Base-by-base conservation (phyloP, 192 early-diverging fungal genomes). In the Coemansia sp. region DNA sequence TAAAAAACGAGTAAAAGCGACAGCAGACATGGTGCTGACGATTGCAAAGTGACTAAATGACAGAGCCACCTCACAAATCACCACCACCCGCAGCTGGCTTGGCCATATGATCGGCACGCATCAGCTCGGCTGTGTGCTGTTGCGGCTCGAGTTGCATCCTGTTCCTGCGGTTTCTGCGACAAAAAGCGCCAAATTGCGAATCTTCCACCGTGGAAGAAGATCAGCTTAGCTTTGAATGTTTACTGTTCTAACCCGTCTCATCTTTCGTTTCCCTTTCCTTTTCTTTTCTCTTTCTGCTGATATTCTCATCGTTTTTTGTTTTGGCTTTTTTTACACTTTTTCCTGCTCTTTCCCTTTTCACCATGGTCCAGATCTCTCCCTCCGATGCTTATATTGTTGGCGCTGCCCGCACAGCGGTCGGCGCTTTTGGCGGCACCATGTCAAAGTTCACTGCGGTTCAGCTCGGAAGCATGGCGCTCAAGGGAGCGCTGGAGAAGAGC, bases 371-470 rank as follows among this genome's bases (percentile, higher is more conserved):
- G 58, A 68, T 74, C 22, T 64, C 56, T 55, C 38, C 55, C n/a
- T 55, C 66, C 42, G 72, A 66, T 73, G 96, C 93, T 64, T 98
- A 92, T 72, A 96, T 98, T 76, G 91, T 93, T 56, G 90, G 94
- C 61, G 85, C 90, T 56, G 91, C 87, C 38, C 91, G 96, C 73
- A 98, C 96, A 5, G 92, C 96, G 40, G 85, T 97, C 62, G 96
- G 95, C 56, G 87, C 90, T 32, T 96, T 97, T 82, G 91, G 91
- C 52, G 95, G 96, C 18, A 90, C 92, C 2, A 86, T 98, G 18
- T 81, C 94, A 31, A 88, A 92, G 34, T 84, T 97, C 61, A 74
- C 87, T 22, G 95, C 96, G 32, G 78, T 84, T 48, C 83, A 96
- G 73, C 91, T 98, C 45, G 96, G 96, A 40, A 85, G 87, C 49